Base-by-base conservation (phyloP, 371 early-diverging fungal species). In the Syncephalis plumigaleata region DNA sequence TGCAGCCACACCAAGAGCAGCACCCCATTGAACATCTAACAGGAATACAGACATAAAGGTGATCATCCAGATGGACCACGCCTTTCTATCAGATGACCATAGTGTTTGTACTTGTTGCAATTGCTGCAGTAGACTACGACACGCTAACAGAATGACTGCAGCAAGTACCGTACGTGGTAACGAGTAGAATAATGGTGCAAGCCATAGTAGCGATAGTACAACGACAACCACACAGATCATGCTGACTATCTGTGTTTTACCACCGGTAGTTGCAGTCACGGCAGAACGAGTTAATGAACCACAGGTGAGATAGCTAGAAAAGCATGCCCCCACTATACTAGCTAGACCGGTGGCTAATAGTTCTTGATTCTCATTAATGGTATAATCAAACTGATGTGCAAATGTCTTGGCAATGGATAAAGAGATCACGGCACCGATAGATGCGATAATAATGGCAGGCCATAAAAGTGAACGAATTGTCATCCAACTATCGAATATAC, bases 351-450 rank as follows among this genome's bases (percentile, higher is more conserved):
- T 55, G 3, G 94, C 96, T 16, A 94, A 90, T 45, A 94, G 69
- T 64, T 96, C 96, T 24, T 92, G 83, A 60, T 94, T 93, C 7
- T 89, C 81, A 9, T 84, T 84, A 21, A 91, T 82, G 1, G 81
- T 62, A 55, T 93, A 91, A 57, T 85, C 79, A 65, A 88, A 77
- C 47, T 79, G 70, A 42, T 73, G 75, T 0, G 91, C 86, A 54
- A 84, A 94, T 9, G 84, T 85, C 55, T 92, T 88, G 13, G 87
- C 80, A 24, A 87, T 81, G 13, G 82, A 88, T 47, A 92, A 80
- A 5, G 86, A 80, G 61, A 93, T 93, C n/a, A 96, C 91, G 58
- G 92, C 91, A 0, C 95, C 97, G 57, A 92, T 85, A 53, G 88
- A 72, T 17, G 91, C 70, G 50, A 91, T 88, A 48, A 89, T 67